phyloP scores from a whole-genome alignment of 2,329 filamentous ascomycete species.

The Colletotrichum neosansevieriae region DNA sequence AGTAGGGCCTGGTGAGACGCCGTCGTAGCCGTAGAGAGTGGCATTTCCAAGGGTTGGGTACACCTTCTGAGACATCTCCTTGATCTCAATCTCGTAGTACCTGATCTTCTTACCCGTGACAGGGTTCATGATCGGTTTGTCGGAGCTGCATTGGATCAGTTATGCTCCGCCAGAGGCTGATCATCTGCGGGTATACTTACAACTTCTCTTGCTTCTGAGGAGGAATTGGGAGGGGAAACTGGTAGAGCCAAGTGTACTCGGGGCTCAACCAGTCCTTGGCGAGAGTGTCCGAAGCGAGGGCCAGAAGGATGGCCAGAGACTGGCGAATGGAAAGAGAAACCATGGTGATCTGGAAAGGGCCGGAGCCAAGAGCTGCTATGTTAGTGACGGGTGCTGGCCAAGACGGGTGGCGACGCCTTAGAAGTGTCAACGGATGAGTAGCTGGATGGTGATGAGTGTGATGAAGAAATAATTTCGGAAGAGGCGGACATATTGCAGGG shows the following conservation, averaged over 20 bases:
- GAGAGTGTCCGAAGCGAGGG: slow-evolving; percentile 33
- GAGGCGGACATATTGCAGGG: not conserved
- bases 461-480: slow-evolving; percentile 1
- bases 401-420: slow-evolving; percentile 34
- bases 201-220: slow-evolving; percentile 57
- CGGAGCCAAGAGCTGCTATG: slow-evolving; percentile 17
- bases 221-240: slow-evolving; percentile 44
- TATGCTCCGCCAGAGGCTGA: accelerated
- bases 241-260: slow-evolving; percentile 37
- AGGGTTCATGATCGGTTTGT: slow-evolving; percentile 43
- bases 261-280: slow-evolving; percentile 39
- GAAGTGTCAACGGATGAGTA: slow-evolving; percentile 5
- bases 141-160: slow-evolving; percentile 19
- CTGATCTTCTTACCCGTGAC: slow-evolving; percentile 50
- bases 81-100: slow-evolving; percentile 46
- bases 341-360: slow-evolving; percentile 22
- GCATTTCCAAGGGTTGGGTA: slow-evolving; percentile 43
- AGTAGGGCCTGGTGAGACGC: slow-evolving; percentile 61
- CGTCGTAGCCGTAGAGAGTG: slow-evolving; percentile 59
- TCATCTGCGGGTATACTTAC: slow-evolving; percentile 37
- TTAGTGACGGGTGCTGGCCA: slow-evolving; percentile 22
- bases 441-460: slow-evolving; percentile 21
- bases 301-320: slow-evolving; percentile 29
- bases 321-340: slow-evolving; percentile 36
- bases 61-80: slow-evolving; percentile 42